Conservation (phyloP, 768 basidiomycete genomes). For the Hydnomerulius pinastri region DNA sequence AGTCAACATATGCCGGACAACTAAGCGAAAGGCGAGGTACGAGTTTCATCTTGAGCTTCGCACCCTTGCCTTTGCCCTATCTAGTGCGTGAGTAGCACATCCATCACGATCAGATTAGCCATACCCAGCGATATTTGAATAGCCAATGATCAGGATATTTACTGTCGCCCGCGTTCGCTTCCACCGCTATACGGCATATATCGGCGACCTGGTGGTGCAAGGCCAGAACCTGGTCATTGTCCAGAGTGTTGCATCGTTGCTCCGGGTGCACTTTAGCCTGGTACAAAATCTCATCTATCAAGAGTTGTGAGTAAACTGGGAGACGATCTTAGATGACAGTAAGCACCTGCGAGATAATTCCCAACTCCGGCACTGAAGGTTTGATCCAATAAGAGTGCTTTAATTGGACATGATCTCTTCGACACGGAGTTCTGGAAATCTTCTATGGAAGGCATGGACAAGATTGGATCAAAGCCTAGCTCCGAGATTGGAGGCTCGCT, state of each 20-base stretch:
- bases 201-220: constrained; percentile 55
- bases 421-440: constrained; percentile 50
- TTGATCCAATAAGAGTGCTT: constrained; percentile 77
- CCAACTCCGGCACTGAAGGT: constrained; percentile 81
- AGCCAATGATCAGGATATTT: constrained; percentile 71
- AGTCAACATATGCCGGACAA: constrained; percentile 4
- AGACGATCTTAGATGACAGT: not conserved
- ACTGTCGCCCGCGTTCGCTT: constrained; percentile 66
- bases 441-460: constrained; percentile 60
- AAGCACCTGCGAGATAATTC: constrained; percentile 77
- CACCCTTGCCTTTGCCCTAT: constrained; percentile 62
- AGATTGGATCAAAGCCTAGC: constrained; percentile 77
- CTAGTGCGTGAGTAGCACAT: constrained; percentile 14
- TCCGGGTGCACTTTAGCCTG: constrained; percentile 75
- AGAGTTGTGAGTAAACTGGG: not conserved
- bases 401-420: constrained; percentile 66
- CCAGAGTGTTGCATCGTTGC: constrained; percentile 58
- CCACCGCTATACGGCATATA: constrained; percentile 63
- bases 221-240: constrained; percentile 46
- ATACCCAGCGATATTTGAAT: constrained; percentile 70
- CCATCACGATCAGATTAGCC: not conserved
- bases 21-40: constrained; percentile 30
- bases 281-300: constrained; percentile 69
- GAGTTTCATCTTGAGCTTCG: constrained; percentile 46
- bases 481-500: constrained; percentile 69